Conservation (phyloP, 2,329 filamentous ascomycete species). For the Colletotrichum eremochloae region DNA sequence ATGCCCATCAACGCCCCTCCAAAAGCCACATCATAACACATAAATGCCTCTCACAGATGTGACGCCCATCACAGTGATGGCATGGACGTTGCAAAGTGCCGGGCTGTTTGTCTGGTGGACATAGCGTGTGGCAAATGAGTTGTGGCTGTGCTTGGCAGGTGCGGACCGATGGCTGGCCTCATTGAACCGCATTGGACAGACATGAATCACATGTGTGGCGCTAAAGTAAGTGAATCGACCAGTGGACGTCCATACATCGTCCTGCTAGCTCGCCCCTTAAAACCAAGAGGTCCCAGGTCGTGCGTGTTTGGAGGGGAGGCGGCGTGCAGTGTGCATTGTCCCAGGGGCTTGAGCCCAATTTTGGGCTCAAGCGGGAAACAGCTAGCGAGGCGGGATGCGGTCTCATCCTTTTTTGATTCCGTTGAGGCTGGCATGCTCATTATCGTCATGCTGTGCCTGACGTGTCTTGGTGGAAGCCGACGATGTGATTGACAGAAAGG, state of each 20-base stretch:
- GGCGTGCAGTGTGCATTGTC: not conserved
- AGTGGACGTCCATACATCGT: not conserved
- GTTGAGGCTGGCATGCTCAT: conserved; percentile 12
- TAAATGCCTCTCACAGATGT: not conserved
- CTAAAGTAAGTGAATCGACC: not conserved
- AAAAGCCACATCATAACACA: conserved; percentile 6
- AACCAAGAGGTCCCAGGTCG: conserved; percentile 4
- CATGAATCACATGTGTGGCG: not conserved
- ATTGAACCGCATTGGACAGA: not conserved
- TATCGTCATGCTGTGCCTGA: conserved; percentile 23
- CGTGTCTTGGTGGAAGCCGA: conserved; percentile 3
- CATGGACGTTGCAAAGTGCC: not conserved
- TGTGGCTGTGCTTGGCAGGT: conserved; percentile 5
- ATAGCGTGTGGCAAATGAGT: conserved; percentile 1
- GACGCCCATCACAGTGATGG: not conserved
- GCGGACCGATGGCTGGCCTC: not conserved
- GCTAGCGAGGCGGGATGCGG: not conserved
- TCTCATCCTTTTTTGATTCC: not conserved
- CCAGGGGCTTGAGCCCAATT: conserved; percentile 12
- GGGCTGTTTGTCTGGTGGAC: not conserved
- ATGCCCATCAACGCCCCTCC: not conserved
- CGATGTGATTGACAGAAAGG: conserved; percentile 10
- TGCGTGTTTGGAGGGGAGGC: not conserved
- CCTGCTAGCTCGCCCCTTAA: not conserved
- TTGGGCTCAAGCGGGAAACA: conserved; percentile 10